Evolutionary conservation across 106 monocot species (phyloP).

Genomic region (Chionographis japonica): DNA sequence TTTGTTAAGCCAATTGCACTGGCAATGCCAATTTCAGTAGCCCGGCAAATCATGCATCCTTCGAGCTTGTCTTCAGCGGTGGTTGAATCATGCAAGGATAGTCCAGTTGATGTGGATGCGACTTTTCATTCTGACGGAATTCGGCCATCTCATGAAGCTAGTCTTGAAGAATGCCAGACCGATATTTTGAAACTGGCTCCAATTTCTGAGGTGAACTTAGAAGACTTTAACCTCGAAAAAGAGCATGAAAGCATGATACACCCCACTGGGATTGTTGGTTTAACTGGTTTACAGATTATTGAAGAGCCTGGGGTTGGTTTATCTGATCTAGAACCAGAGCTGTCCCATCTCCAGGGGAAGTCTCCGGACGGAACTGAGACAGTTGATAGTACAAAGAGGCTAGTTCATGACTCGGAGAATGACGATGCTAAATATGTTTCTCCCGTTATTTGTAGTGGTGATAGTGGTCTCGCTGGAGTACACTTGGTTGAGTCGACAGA

Average conservation of each 20-base stretch:
- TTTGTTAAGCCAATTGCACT: constrained; percentile 5
- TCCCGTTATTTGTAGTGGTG: constrained; percentile 2
- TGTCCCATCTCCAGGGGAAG: background rate
- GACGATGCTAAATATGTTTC: constrained; percentile 1
- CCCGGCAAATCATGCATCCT: background rate
- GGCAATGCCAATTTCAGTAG: background rate
- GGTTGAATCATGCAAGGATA: too few relatives aligned
- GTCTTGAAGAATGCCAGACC: background rate
- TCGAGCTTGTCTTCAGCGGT: constrained; percentile 3
- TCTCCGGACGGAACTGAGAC: background rate
- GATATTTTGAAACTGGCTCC: constrained; percentile 9
- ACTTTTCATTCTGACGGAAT: background rate
- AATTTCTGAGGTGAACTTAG: constrained; percentile 5
- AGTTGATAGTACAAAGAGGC: background rate
- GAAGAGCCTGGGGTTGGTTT: background rate
- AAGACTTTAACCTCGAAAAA: background rate
- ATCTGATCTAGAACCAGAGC: constrained; percentile 3
- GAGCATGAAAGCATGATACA: background rate
- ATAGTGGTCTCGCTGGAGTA: constrained; percentile 5
- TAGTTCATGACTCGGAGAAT: background rate
- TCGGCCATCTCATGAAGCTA: background rate
- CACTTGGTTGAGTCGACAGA: background rate
- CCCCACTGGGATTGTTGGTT: background rate
- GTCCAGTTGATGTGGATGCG: background rate
- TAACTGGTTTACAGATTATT: constrained; percentile 5